Conservation (phyloP, 495 filamentous ascomycete genomes). For the Penicillium coprophilum region DNA sequence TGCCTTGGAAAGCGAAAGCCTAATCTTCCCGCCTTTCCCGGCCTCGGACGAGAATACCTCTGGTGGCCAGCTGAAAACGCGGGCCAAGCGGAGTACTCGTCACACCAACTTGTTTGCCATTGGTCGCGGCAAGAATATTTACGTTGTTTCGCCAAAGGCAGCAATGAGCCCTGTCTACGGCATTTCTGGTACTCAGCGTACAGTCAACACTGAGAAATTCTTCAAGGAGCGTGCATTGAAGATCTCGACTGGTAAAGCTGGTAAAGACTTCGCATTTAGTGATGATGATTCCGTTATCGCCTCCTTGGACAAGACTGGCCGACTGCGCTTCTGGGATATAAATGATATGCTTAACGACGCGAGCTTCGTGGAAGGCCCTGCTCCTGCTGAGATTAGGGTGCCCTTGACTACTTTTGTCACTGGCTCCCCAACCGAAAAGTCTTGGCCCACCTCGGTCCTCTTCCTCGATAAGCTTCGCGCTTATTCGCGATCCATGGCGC, state of each 20-base stretch:
- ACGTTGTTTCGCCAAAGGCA: conserved; percentile 80
- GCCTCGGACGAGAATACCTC: conserved; percentile 74
- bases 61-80: conserved; percentile 91
- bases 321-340: conserved; percentile 96
- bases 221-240: conserved; percentile 81
- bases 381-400: conserved; percentile 68
- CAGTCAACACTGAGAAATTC: conserved; percentile 81
- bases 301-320: conserved; percentile 92
- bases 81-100: conserved; percentile 81
- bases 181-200: conserved; percentile 66
- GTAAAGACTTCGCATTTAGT: conserved; percentile 97
- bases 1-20: conserved; percentile 70
- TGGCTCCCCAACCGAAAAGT: conserved; percentile 76
- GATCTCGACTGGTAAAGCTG: conserved; percentile 95
- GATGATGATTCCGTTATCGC: conserved; percentile 93
- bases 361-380: conserved; percentile 54
- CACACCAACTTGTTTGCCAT: conserved; percentile 93
- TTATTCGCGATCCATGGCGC: conserved; percentile 78
- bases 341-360: conserved; percentile 65
- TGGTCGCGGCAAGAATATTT: conserved; percentile 91
- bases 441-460: conserved; percentile 92
- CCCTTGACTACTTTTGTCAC: conserved; percentile 77
- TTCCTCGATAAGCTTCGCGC: conserved; percentile 93
- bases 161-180: conserved; percentile 69
- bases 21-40: conserved; percentile 79